A percentile compares a stretch with the other conserved stretches of the same genome.
Conservation (phyloP, 1,139 yeast species). For the Geotrichum candidum region DNA sequence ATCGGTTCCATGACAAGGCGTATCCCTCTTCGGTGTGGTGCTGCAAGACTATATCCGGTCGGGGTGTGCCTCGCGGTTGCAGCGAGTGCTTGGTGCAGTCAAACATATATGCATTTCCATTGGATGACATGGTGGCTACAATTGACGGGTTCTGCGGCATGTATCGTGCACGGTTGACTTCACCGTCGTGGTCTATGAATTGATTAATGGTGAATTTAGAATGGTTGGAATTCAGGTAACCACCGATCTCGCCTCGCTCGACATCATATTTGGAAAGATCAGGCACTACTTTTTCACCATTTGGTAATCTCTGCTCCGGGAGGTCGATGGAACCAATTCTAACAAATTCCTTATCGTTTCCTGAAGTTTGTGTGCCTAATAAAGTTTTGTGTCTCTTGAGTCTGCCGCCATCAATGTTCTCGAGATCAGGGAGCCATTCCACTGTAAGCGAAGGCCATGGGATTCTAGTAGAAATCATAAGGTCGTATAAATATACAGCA, state of each 20-base stretch:
- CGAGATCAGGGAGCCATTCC: conserved; percentile 39
- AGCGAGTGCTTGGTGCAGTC: conserved; percentile 45
- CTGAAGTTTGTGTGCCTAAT: conserved; percentile 80
- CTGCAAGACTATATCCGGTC: conserved; percentile 38
- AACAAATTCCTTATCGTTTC: conserved; percentile 64
- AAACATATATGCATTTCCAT: conserved; percentile 64
- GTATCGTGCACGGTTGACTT: conserved; percentile 76
- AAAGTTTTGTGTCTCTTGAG: conserved; percentile 38
- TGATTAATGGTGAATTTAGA: conserved; percentile 48
- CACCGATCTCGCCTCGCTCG: conserved; percentile 21
- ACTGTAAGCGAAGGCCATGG: conserved; percentile 48
- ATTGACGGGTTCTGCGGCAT: conserved; percentile 64
- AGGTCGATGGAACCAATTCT: conserved; percentile 57
- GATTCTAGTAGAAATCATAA: conserved; percentile 60
- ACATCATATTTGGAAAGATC: conserved; percentile 17
- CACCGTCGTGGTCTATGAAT: conserved; percentile 42
- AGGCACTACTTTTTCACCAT: conserved; percentile 8
- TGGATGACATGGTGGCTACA: conserved; percentile 72
- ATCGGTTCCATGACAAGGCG: conserved; percentile 60
- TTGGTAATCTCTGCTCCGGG: conserved; percentile 6
- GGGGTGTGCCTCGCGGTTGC: conserved; percentile 29
- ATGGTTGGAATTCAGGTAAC: conserved; percentile 22
- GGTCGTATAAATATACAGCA: conserved; percentile 76
- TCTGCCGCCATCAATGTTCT: conserved; percentile 22
- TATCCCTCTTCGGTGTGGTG: conserved; percentile 64